Evolutionary conservation across 2,329 filamentous ascomycete species (phyloP).

Genomic region (Cladosporium cucumerinum): DNA sequence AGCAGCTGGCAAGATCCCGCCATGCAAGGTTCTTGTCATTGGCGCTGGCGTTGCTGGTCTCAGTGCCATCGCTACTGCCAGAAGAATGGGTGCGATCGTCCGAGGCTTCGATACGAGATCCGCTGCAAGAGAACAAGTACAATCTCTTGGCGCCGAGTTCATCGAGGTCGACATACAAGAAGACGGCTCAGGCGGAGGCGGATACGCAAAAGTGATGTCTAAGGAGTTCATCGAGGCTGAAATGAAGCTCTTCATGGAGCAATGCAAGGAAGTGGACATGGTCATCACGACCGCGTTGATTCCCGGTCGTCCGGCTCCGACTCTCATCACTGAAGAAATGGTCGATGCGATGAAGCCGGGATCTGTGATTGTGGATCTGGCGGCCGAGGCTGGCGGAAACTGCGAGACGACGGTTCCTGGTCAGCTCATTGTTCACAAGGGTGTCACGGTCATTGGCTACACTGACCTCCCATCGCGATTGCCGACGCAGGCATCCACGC

Average conservation of each 20-base stretch:
- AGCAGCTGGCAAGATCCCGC: constrained; percentile 84
- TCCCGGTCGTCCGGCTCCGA: constrained; percentile 77
- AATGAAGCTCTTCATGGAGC: constrained; percentile 87
- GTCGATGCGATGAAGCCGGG: constrained; percentile 84
- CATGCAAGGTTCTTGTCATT: constrained; percentile 85
- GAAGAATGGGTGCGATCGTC: constrained; percentile 82
- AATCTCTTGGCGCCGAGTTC: constrained; percentile 86
- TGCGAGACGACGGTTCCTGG: constrained; percentile 77
- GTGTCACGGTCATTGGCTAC: constrained; percentile 83
- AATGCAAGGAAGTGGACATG: constrained; percentile 84
- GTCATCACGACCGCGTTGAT: constrained; percentile 92
- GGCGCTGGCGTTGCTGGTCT: constrained; percentile 85
- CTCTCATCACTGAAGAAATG: constrained; percentile 77
- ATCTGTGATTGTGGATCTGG: constrained; percentile 82
- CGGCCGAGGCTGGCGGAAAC: constrained; percentile 83
- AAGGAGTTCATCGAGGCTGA: constrained; percentile 90
- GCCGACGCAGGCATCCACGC: constrained; percentile 81
- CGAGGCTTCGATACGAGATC: constrained; percentile 87
- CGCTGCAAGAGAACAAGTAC: constrained; percentile 84
- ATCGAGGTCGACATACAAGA: constrained; percentile 82
- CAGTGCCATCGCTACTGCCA: constrained; percentile 81
- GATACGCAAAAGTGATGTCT: constrained; percentile 92
- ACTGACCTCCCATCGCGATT: constrained; percentile 83
- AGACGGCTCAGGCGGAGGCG: constrained; percentile 75
- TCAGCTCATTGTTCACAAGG: constrained; percentile 66